These are phyloP conservation scores for Rhodotorula graminis DNA, from an alignment of 768 basidiomycete genomes.

Conservation along the genomic window DNA sequence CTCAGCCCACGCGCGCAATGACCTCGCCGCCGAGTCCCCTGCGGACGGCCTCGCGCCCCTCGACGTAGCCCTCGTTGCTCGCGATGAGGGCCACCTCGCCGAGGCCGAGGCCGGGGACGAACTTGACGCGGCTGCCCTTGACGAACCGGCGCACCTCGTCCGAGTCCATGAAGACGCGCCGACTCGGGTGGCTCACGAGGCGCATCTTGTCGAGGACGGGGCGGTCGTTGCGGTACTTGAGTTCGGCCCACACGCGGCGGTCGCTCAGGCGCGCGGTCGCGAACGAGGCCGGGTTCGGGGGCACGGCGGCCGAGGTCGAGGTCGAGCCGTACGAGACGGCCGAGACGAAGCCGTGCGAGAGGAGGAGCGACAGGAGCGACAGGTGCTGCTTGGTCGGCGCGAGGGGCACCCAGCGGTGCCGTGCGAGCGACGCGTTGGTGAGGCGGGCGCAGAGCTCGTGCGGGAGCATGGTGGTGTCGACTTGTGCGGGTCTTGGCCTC, in stretches of 20 bases:
- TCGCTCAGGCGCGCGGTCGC: conserved; percentile 58
- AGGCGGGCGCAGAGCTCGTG: conserved; percentile 71
- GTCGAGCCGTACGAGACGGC: conserved; percentile 66
- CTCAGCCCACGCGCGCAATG: conserved; percentile 36
- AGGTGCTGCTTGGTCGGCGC: conserved; percentile 83
- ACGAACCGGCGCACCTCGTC: conserved; percentile 72
- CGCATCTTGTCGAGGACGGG: conserved; percentile 76
- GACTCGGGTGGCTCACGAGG: conserved; percentile 77
- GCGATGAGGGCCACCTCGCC: conserved; percentile 86
- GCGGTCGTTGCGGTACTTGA: conserved; percentile 87
- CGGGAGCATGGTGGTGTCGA: conserved; percentile 46
- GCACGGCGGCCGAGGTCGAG: conserved; percentile 55
- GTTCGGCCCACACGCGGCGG: conserved; percentile 81
- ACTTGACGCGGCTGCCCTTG: conserved; percentile 73
- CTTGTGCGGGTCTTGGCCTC: neutral
- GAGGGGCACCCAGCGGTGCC: conserved; percentile 70
- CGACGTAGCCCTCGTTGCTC: conserved; percentile 73
- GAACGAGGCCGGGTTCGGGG: conserved; percentile 65
- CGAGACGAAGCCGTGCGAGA: conserved; percentile 81
- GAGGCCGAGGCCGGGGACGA: conserved; percentile 75
- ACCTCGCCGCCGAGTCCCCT: conserved; percentile 77
- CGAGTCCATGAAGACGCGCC: conserved; percentile 67
- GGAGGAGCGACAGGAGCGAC: conserved; percentile 83
- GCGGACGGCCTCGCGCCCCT: conserved; percentile 84
- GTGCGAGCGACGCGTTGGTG: conserved; percentile 83